Base-by-base conservation (phyloP, 495 filamentous ascomycete genomes). In the Cryomyces antarcticus region DNA sequence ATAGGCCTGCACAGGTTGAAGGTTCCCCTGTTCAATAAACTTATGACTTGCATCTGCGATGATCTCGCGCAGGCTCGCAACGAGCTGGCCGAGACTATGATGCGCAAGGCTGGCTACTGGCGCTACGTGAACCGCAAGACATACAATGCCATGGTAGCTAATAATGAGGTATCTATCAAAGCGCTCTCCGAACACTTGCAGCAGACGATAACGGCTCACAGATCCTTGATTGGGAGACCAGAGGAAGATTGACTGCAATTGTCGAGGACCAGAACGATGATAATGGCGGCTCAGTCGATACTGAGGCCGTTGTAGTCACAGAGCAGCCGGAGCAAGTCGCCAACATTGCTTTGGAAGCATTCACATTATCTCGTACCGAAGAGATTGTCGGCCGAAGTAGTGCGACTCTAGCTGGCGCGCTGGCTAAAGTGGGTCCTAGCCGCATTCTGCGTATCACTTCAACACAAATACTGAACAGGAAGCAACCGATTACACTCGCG, bases 81-180 rank as follows among this genome's bases (percentile, higher is more conserved):
- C 12, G 46, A 52, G 34, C 24, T 40, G 2, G 28, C 44, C 12
- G 17, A 41, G 28, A 49, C 28, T 4, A 33, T 6, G 34, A 41
- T 43, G 37, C 33, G 46, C 28, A 49, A 52, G 31, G 49, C 38
- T 7, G 49, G 42, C 6, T 51, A 47, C 40, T 48, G 49, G 49
- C 37, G 49, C 7, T 51, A 45, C 42, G 49, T 45, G 28, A 48
- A 42, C 38, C 41, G 28, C 27, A 48, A 45, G 38, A 46, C 36
- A 4, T 44, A 46, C 35, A 42, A 49, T 38, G 30, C 40, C 11
- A 39, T 52, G 42, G 36, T 52, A 31, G 17, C 36, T 27, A 49
- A 52, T 33, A 36, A 36, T 36, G 33, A 36, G 33, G 33, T 36
- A 13, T 10, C 9, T 9, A 9, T 36, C 33, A 9, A 9, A 13